Conservation (phyloP, 2,329 filamentous ascomycete genomes). For the Epichloe aotearoae region DNA sequence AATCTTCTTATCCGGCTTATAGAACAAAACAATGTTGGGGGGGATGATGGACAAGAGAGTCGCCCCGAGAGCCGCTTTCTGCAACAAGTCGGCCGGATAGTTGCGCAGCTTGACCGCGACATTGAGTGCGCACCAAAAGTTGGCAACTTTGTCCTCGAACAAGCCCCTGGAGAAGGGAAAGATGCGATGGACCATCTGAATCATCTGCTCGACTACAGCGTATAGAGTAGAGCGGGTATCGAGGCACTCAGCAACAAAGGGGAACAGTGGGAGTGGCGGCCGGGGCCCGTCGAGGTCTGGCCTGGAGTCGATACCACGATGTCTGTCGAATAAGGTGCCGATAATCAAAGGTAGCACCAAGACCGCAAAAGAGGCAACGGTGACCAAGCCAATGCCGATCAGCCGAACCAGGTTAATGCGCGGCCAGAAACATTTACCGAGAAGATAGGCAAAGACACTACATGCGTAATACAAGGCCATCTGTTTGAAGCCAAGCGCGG, state of each 20-base stretch:
- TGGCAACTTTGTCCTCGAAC: constrained; percentile 98
- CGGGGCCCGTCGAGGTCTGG: constrained; percentile 44
- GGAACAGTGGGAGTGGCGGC: constrained; percentile 50
- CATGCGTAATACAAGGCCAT: constrained; percentile 98
- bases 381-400: constrained; percentile 61
- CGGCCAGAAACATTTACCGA: constrained; percentile 76
- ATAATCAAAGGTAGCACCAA: constrained; percentile 64
- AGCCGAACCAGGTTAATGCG: constrained; percentile 54
- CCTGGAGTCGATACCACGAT: constrained; percentile 45
- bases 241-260: constrained; percentile 42
- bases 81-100: constrained; percentile 59
- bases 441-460: constrained; percentile 77
- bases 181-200: constrained; percentile 79
- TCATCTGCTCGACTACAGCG: constrained; percentile 61
- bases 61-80: constrained; percentile 58
- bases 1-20: constrained; percentile 62
- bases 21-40: constrained; percentile 69
- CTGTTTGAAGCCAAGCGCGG: constrained; percentile 92
- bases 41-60: constrained; percentile 63
- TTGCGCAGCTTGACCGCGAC: constrained; percentile 74
- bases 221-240: constrained; percentile 58
- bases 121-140: constrained; percentile 92
- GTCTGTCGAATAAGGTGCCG: constrained; percentile 56
- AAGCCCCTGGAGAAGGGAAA: constrained; percentile 93
- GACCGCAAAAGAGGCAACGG: constrained; percentile 57